A percentile compares a stretch with the other conserved stretches of the same genome.
phyloP scores from a whole-genome alignment of 1,284 basidiomycete genomes.

The Ceratobasidium sp. region DNA sequence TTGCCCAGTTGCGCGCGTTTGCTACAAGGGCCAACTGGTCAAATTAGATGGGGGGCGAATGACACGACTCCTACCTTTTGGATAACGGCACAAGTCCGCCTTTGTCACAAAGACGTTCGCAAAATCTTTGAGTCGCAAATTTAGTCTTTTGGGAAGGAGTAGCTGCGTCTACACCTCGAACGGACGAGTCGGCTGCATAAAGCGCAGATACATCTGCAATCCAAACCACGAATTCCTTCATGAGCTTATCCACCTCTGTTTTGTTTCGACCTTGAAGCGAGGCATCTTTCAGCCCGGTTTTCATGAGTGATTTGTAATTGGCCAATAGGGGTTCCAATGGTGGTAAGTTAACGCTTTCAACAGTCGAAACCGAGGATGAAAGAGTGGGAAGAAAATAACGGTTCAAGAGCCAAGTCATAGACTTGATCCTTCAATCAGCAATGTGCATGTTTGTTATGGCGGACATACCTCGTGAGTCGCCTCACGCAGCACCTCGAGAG shows the following conservation, averaged over 20 bases:
- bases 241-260: constrained; percentile 63
- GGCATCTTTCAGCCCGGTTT: constrained; percentile 70
- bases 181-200: constrained; percentile 59
- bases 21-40: constrained; percentile 58
- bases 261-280: constrained; percentile 69
- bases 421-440: constrained; percentile 60
- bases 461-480: constrained; percentile 76
- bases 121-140: constrained; percentile 78
- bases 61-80: constrained; percentile 70
- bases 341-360: constrained; percentile 58
- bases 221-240: constrained; percentile 78
- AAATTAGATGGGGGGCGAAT: background rate
- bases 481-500: constrained; percentile 81
- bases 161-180: constrained; percentile 49
- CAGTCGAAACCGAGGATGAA: constrained; percentile 65
- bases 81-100: constrained; percentile 82
- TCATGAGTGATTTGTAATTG: constrained; percentile 76
- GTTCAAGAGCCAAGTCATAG: constrained; percentile 82
- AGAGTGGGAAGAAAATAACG: constrained; percentile 83
- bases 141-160: constrained; percentile 56
- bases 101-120: constrained; percentile 71
- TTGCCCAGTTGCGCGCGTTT: constrained; percentile 68
- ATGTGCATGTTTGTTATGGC: constrained; percentile 25
- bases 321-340: constrained; percentile 72
- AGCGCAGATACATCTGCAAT: constrained; percentile 74